Conservation (phyloP, 2,329 filamentous ascomycete species). For the Fusarium circinatum region DNA sequence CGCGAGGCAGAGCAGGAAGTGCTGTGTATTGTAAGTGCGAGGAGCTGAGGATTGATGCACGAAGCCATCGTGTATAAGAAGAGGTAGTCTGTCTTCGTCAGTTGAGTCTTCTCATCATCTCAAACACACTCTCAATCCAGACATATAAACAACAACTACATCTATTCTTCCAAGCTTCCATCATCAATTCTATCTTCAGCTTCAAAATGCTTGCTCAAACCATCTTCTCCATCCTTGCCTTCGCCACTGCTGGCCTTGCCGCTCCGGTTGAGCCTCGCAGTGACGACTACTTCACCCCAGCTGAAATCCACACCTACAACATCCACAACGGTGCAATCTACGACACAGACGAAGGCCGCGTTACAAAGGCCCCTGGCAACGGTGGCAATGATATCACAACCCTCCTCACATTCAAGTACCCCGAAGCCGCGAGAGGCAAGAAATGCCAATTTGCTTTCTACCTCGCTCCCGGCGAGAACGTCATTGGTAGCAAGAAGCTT, state of each 20-base stretch:
- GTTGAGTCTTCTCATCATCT: neutral
- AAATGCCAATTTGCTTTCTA: slow-evolving; percentile 1
- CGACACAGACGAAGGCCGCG: neutral
- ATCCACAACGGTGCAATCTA: neutral
- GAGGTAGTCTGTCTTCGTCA: neutral
- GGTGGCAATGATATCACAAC: neutral
- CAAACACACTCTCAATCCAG: neutral
- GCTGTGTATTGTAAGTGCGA: neutral
- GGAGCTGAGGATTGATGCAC: neutral
- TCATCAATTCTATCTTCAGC: neutral
- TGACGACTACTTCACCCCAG: neutral
- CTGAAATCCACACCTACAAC: neutral
- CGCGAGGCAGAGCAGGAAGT: neutral
- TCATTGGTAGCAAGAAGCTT: slow-evolving; percentile 1
- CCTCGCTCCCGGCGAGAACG: neutral
- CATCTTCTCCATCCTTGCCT: neutral
- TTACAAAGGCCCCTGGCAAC: neutral
- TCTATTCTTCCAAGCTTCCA: neutral
- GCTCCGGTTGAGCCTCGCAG: neutral
- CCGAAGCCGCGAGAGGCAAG: neutral
- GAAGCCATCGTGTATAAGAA: neutral
- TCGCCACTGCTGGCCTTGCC: neutral
- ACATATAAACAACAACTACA: neutral
- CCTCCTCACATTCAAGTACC: slow-evolving; percentile 2
- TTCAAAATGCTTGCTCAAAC: neutral